Conservation (phyloP, 164 flowering plant species). For the Annona cherimola region DNA sequence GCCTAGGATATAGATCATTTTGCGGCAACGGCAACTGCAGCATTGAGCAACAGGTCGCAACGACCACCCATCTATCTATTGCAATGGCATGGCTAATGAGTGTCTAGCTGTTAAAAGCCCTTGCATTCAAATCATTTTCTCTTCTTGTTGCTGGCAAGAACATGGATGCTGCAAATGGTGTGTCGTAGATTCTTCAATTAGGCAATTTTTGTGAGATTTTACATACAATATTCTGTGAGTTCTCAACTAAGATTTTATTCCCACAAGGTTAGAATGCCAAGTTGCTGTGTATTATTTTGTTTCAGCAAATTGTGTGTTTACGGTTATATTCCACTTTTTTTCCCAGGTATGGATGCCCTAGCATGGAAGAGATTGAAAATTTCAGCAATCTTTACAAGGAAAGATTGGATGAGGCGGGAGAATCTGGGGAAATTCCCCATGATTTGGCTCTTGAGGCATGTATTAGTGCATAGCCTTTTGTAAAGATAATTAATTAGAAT, state of each 20-base stretch:
- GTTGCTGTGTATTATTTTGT: not conserved
- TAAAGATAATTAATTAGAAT: not conserved
- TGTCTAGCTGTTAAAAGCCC: not conserved
- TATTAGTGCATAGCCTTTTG: not conserved
- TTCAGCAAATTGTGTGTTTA: not conserved
- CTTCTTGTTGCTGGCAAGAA: not conserved
- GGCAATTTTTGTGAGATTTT: too few species aligned
- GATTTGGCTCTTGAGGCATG: slow-evolving; percentile 83
- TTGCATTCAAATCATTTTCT: not conserved
- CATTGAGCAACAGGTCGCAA: too few species aligned
- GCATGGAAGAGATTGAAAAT: slow-evolving; percentile 67
- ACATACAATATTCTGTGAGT: not conserved
- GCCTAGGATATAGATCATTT: too few species aligned
- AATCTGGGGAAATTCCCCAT: slow-evolving; percentile 61
- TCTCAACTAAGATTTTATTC: not conserved
- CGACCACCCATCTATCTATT: too few species aligned
- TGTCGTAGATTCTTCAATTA: too few species aligned
- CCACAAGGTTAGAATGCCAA: not conserved
- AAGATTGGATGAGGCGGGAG: slow-evolving; percentile 67
- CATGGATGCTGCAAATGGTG: not conserved
- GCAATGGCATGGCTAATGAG: not conserved
- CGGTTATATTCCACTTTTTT: not conserved
- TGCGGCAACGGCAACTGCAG: too few species aligned
- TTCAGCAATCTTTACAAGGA: slow-evolving; percentile 59
- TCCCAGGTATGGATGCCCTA: slow-evolving; percentile 84